Percentiles rank a stretch among this genome's conserved stretches.
phyloP scores from a whole-genome alignment of 2,329 filamentous ascomycete species.

The Raffaelea ambrosiae region DNA sequence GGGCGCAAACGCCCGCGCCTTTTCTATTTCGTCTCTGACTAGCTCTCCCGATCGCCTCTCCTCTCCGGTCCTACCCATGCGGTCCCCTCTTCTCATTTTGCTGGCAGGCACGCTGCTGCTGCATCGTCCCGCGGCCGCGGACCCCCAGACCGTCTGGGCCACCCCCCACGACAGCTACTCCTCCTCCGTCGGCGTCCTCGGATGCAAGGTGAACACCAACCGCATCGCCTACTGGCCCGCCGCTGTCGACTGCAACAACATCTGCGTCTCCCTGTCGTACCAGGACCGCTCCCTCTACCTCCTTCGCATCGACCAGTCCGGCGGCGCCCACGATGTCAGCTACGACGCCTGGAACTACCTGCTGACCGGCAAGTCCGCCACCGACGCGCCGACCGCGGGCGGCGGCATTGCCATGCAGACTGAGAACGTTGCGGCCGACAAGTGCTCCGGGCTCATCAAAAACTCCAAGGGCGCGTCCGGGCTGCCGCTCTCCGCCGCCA shows the following conservation, averaged over 20 bases:
- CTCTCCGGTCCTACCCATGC: no score
- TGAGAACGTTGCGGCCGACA: slow-evolving; percentile 31
- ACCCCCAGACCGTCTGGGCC: slow-evolving; percentile 26
- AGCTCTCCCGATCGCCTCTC: no score
- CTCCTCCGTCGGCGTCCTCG: slow-evolving; percentile 46
- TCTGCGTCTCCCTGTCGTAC: slow-evolving; percentile 45
- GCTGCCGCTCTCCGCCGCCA: slow-evolving; percentile 31
- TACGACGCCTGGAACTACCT: slow-evolving; percentile 53
- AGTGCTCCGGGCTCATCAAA: slow-evolving; percentile 26
- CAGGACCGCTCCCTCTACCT: slow-evolving; percentile 43
- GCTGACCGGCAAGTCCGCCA: slow-evolving; percentile 37
- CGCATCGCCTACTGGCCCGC: slow-evolving; percentile 51
- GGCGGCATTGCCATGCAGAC: slow-evolving; percentile 40
- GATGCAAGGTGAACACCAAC: slow-evolving; percentile 52
- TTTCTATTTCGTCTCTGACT: no score
- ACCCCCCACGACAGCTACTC: slow-evolving; percentile 50
- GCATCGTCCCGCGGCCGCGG: no score
- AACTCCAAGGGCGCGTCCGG: slow-evolving; percentile 8
- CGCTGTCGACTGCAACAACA: slow-evolving; percentile 40
- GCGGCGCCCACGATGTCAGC: slow-evolving; percentile 47
- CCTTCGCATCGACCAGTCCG: slow-evolving; percentile 45
- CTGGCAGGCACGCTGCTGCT: no score
- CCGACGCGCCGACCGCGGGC: slow-evolving; percentile 34
- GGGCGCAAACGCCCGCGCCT: no score
- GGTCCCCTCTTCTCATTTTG: no score